Evolutionary conservation across 1,139 yeast genomes (phyloP), one percentile per base, ranked within the genome.

Genomic region (Lodderomyces oxycetoniae): DNA sequence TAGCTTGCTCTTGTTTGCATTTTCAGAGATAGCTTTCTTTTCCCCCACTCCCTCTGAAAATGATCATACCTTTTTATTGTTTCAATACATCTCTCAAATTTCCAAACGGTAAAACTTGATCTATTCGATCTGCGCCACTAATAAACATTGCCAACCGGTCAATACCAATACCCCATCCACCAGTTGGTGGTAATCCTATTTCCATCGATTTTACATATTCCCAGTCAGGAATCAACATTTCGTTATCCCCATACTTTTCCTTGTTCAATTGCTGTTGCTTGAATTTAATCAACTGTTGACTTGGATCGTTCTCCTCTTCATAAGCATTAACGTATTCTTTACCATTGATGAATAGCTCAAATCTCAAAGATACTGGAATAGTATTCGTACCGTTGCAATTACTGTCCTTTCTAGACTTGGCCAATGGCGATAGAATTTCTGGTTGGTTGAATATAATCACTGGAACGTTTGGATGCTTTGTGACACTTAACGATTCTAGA

Each of bases 81-180:
- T 36, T 44, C 27, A 37, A 33, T 3, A 86, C 95, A 54, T 84
- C 91, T 34, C 76, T 74, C 8, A 91, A 55, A 31, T 77, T 79
- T 0, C 98, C 98, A 61, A 91, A 91, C 0, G 87, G 65, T 27
- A 91, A 59, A 1, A 89, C 96, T 17, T 79, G 76, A 38, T 84
- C 95, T 15, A 93, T 88, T 17, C 95, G 63, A 8, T 64, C 63
- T 17, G 71, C 61, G 0, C 74, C 79, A 4, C 82, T 71, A 33
- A 89, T 62, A 17, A 86, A 58, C 97, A 91, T 88, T 30, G 82
- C 79, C 24, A 91, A 59, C 34, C 99, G 59, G 52, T 93, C 99
- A 16, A 93, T 70, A 0, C 99, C 99, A 43, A 94, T 64, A 0
- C 98, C 99, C 87, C 96, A 86, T 0, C 99, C 99, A 1, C 96